These are phyloP conservation scores for Chlorella ohadii DNA, from an alignment of 139 green algal genomes.

Conservation along the genomic window DNA sequence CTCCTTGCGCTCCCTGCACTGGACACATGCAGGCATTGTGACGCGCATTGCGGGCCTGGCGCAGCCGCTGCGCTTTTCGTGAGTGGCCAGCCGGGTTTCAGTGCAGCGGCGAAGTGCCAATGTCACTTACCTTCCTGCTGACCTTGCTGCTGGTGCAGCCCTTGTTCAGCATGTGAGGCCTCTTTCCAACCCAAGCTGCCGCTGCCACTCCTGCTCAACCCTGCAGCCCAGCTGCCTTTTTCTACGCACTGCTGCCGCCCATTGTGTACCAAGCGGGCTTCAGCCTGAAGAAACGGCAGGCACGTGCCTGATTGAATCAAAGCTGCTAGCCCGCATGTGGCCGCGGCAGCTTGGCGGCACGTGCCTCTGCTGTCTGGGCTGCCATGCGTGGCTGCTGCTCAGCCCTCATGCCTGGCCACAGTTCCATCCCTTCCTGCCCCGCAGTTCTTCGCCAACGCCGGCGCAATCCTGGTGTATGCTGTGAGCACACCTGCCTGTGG, in stretches of 20 bases:
- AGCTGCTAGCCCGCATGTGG: no score
- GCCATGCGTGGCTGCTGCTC: background rate
- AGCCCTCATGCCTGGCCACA: background rate
- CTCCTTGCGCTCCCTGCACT: no score
- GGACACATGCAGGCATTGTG: background rate
- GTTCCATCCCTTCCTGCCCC: background rate
- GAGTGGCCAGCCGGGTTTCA: no score
- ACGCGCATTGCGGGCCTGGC: constrained; percentile 45
- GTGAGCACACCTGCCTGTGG: background rate
- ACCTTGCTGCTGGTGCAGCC: background rate
- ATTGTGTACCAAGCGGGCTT: constrained; percentile 83
- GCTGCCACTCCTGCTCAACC: background rate
- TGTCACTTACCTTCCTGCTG: no score
- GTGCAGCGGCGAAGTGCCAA: no score
- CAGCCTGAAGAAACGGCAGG: constrained; percentile 25
- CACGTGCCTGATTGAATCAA: no score
- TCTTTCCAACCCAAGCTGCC: no score
- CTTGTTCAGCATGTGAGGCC: no score
- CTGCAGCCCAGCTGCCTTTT: constrained; percentile 51
- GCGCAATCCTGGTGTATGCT: constrained; percentile 48
- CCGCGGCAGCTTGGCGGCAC: no score
- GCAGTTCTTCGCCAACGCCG: constrained; percentile 54
- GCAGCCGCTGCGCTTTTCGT: constrained; percentile 49
- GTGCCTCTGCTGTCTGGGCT: no score
- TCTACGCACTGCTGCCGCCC: constrained; percentile 78